Percentiles rank a stretch among this genome's conserved stretches.
Conservation (phyloP, 768 basidiomycete genomes). For the Candolleomyces aberdarensis region DNA sequence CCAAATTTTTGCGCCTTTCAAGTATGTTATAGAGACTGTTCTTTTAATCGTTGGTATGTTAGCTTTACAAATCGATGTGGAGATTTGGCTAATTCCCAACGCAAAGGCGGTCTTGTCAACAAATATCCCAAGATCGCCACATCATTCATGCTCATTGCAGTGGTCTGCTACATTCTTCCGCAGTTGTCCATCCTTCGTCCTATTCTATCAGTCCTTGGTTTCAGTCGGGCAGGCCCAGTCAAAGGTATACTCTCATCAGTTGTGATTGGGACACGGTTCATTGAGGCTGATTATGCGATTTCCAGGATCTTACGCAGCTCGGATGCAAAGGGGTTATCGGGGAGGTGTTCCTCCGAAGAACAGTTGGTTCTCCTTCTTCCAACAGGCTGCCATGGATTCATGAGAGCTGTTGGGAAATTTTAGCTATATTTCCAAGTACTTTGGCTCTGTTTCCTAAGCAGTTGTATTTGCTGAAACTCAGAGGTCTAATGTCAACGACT, state of each 20-base stretch:
- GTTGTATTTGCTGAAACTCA: too few species aligned
- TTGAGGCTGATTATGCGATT: background rate
- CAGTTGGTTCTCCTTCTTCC: conserved; percentile 32
- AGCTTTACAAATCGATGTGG: background rate
- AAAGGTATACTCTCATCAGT: conserved; percentile 20
- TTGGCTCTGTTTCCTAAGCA: too few species aligned
- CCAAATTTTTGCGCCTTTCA: background rate
- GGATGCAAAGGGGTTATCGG: conserved; percentile 31
- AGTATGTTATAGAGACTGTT: background rate
- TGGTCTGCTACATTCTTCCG: conserved; percentile 23
- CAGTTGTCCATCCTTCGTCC: conserved; percentile 25
- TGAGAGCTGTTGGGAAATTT: background rate
- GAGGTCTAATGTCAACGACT: too few species aligned
- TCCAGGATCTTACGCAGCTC: conserved; percentile 31
- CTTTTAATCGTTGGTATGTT: conserved; percentile 9
- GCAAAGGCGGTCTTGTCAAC: conserved; percentile 33
- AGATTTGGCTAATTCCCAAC: background rate
- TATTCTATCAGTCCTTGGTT: conserved; percentile 31
- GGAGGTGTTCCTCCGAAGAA: conserved; percentile 22
- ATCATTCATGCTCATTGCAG: conserved; percentile 18
- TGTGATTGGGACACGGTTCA: background rate
- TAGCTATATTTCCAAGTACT: too few species aligned
- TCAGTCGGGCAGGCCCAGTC: conserved; percentile 28
- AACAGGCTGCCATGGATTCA: conserved; percentile 18
- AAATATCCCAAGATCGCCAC: conserved; percentile 28